Percentiles rank a stretch among this genome's conserved stretches.
phyloP scores from a whole-genome alignment of 129 eudicot genomes.

The Flaveria bidentis region DNA sequence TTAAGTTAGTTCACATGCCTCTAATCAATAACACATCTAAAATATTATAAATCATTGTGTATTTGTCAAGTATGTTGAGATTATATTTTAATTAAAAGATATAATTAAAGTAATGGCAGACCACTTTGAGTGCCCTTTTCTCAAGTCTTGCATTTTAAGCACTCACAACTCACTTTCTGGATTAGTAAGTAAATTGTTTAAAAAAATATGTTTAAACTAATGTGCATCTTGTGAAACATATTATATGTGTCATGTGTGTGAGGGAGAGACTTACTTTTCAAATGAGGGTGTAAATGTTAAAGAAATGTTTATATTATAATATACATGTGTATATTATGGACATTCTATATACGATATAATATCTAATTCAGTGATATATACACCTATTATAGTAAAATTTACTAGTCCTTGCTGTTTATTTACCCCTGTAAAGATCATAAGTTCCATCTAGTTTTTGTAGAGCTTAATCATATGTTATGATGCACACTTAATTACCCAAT shows the following conservation, averaged over 20 bases:
- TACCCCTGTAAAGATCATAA: neutral
- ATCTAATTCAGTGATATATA: neutral
- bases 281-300: slow-evolving; percentile 3
- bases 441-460: neutral
- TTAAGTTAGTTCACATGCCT: neutral
- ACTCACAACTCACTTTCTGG: slow-evolving; percentile 27
- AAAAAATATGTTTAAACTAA: neutral
- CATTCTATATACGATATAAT: neutral
- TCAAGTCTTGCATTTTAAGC: slow-evolving; percentile 45
- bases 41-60: slow-evolving; percentile 21
- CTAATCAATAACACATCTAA: neutral
- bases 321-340: no score
- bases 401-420: neutral
- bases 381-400: neutral
- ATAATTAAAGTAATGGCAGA: slow-evolving; percentile 39
- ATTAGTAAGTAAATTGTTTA: neutral
- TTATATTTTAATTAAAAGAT: slow-evolving; percentile 21
- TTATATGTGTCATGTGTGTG: no score
- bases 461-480: slow-evolving; percentile 27
- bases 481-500: slow-evolving; percentile 37
- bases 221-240: neutral
- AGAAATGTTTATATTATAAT: neutral
- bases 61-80: slow-evolving; percentile 24
- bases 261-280: slow-evolving; percentile 6
- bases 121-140: slow-evolving; percentile 43